phyloP scores from a whole-genome alignment of 176 grass and related monocot genomes.

The Ampelocalamus luodianensis region DNA sequence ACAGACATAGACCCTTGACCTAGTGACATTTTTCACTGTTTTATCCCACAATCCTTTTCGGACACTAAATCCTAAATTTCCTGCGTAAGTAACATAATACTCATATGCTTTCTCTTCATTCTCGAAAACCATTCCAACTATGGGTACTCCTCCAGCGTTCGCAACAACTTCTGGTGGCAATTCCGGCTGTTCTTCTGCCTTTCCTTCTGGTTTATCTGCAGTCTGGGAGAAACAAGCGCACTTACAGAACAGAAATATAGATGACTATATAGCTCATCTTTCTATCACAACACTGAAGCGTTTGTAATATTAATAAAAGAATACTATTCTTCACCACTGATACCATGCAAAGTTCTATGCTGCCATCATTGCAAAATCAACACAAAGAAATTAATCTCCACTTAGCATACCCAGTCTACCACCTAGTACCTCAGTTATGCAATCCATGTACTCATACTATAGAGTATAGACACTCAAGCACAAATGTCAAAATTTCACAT shows the following conservation, averaged over 20 bases:
- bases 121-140: conserved; percentile 89
- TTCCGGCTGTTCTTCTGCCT: conserved; percentile 64
- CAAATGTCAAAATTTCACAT: not conserved
- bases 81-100: conserved; percentile 87
- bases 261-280: not conserved
- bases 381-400: not conserved
- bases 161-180: conserved; percentile 71
- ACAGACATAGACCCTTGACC: conserved; percentile 82
- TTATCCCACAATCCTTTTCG: conserved; percentile 88
- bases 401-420: conserved; percentile 1
- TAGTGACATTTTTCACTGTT: conserved; percentile 73
- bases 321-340: not conserved
- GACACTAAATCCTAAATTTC: conserved; percentile 80
- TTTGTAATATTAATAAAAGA: not conserved
- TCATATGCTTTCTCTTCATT: conserved; percentile 84
- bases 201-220: conserved; percentile 61
- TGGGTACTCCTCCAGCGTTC: conserved; percentile 77
- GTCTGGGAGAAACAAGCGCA: conserved; percentile 46
- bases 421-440: not conserved
- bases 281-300: not conserved
- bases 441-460: not conserved
- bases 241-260: conserved; percentile 31
- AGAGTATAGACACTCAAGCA: not conserved
- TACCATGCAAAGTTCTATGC: not conserved
- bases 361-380: not conserved